Percentiles rank a stretch among this genome's conserved stretches.
Conservation (phyloP, 1,139 yeast genomes). For the Blastobotrys serpentis region DNA sequence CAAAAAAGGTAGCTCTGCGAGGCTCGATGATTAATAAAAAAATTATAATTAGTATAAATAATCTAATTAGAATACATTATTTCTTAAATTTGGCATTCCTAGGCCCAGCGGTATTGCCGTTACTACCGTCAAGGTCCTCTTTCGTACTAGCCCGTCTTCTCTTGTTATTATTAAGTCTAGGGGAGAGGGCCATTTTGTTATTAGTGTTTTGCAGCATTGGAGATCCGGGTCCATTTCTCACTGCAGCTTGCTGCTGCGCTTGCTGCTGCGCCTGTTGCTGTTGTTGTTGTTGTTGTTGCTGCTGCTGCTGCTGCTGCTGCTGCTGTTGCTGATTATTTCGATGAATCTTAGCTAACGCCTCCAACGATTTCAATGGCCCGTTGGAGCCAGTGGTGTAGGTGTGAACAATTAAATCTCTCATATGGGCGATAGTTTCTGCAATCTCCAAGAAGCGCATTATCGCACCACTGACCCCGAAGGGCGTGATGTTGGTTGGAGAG, state of each 20-base stretch:
- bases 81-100: slow-evolving; percentile 8
- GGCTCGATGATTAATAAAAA: not conserved
- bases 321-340: slow-evolving; percentile 20
- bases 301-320: slow-evolving; percentile 18
- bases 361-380: slow-evolving; percentile 63
- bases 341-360: slow-evolving; percentile 42
- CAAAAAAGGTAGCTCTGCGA: too few relatives aligned
- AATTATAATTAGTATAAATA: not conserved
- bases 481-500: slow-evolving; percentile 36
- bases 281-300: slow-evolving; percentile 15
- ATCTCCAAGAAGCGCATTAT: slow-evolving; percentile 71
- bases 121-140: slow-evolving; percentile 7
- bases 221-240: not conserved
- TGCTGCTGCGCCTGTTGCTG: slow-evolving; percentile 11
- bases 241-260: slow-evolving; percentile 7
- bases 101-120: slow-evolving; percentile 3
- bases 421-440: slow-evolving; percentile 71
- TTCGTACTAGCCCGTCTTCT: slow-evolving; percentile 8
- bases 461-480: slow-evolving; percentile 62
- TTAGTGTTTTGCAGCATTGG: slow-evolving; percentile 6
- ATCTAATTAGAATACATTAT: slow-evolving; percentile 8
- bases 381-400: slow-evolving; percentile 40
- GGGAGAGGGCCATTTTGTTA: slow-evolving; percentile 1
- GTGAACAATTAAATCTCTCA: slow-evolving; percentile 65
- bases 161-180: slow-evolving; percentile 1